Base-by-base conservation (phyloP, 176 grass and related monocot genomes). In the Aegilops longissima region DNA sequence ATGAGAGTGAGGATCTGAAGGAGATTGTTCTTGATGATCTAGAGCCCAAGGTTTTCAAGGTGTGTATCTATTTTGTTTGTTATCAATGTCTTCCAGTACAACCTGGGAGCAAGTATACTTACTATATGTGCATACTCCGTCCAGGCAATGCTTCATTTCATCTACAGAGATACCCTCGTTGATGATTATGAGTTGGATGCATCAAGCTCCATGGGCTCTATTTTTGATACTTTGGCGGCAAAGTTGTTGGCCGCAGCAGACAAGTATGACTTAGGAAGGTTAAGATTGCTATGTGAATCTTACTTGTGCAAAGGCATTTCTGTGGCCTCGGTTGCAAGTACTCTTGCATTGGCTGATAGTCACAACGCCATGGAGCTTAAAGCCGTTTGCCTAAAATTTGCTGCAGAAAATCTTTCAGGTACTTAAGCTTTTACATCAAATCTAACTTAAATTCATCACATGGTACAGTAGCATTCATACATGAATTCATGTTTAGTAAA, bases 321-420 rank as follows among this genome's bases (percentile, higher is more conserved):
- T 29, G 89, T 98, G 27, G 81, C 91, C 73, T 89, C 95, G 38
- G 93, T 93, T 88, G 73, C 86, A 4, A 90, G 72, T 84, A 98
- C 89, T 29, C 88, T 95, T 87, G 93, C 89, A 75, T 80, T 98
- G 84, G 91, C 95, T 79, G 93, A 98, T 87, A 84, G 79, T 58
- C 87, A 92, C 83, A 88, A 56, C 78, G 95, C 95, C 66, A 89
- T 88, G 81, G 95, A 98, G 58, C 95, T 98, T 85, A 98, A 98
- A 84, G 86, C 84, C 78, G 95, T 95, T 93, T 98, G 93, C 80
- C 86, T 98, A 67, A 95, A 91, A 87, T 98, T 98, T 73, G 77
- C 89, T 78, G 95, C 95, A 34, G 95, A 95, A 91, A 95, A 95
- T 74, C 91, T 98, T 90, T 87, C 89, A 95, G 95, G 95, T 98